Base-by-base conservation (phyloP, 352 stramenopile species). In the Phytophthora pluvialis region DNA sequence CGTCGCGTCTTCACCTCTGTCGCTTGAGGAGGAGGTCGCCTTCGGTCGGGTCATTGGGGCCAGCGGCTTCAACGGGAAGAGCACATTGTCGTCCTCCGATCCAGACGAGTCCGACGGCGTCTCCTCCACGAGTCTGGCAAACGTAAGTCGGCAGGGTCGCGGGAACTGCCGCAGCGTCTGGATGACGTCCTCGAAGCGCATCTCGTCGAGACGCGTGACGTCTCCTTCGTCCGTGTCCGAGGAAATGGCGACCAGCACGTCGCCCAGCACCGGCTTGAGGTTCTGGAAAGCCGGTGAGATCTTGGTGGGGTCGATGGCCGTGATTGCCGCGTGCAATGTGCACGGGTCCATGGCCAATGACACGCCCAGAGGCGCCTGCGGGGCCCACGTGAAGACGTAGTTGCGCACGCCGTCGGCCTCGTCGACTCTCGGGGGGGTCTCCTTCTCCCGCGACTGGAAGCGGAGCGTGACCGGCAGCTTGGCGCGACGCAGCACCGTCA, bases 291-390 rank as follows among this genome's bases (percentile, higher is more conserved):
- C 77, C 1, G 78, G 62, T 2, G 86, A 78, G 48, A 94, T 88
- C 45, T 86, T 86, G 16, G 69, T 71, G 10, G 71, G 35, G 49
- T 94, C 81, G 49, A 94, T 78, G 1, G 57, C 67, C 39, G 82
- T 91, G 66, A 94, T 86, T 43, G 76, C 75, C 6, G 83, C 83
- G 65, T 92, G 80, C 12, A 94, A 56, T 18, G 83, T 77, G 47
- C 81, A 90, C 55, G 86, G 86, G 48, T 94, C 83, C 81, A 92
- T 92, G 3, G 82, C 82, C 15, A 94, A 67, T 15, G 86, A 92
- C 35, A 94, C 75, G 35, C 86, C 86, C 10, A 94, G 68, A 0
- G 83, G 69, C 38, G 70, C 58, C 55, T 80, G 58, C 7, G 74
- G 45, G 3, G 70, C 64, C 84, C 84, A 93, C 47, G 57, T 70